Evolutionary conservation across 2,329 filamentous ascomycete genomes (phyloP).

Genomic region (Fusarium albosuccineum): DNA sequence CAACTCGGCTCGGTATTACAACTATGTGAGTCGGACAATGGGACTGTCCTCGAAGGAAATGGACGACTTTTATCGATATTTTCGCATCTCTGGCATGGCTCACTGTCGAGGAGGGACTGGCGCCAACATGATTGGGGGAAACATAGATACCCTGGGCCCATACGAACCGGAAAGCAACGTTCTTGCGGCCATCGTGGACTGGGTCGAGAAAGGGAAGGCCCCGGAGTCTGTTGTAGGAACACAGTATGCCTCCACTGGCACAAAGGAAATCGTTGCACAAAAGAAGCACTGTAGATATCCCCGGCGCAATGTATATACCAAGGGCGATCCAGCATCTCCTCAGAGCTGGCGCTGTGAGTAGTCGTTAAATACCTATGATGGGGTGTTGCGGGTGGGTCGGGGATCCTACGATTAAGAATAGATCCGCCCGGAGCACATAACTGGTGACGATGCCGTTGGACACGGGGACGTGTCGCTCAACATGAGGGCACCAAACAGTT

Average conservation of each 20-base stretch:
- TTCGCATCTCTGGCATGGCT: conserved; percentile 64
- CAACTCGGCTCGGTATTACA: conserved; percentile 41
- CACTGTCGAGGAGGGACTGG: conserved; percentile 63
- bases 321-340: not conserved
- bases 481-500: not conserved
- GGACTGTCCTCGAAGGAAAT: conserved; percentile 45
- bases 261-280: not conserved
- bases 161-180: conserved; percentile 57
- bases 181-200: conserved; percentile 60
- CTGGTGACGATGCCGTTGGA: not conserved
- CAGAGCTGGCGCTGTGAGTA: not conserved
- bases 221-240: not conserved
- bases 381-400: too few relatives aligned
- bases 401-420: too few relatives aligned
- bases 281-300: not conserved
- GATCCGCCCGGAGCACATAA: too few relatives aligned
- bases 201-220: conserved; percentile 56
- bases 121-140: conserved; percentile 52
- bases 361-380: too few relatives aligned
- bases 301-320: not conserved
- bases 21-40: conserved; percentile 40
- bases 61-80: conserved; percentile 65
- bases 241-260: not conserved
- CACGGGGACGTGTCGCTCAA: not conserved
- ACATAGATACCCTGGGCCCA: conserved; percentile 23